A percentile compares a stretch with the other conserved stretches of the same genome.
phyloP scores from a whole-genome alignment of 768 basidiomycete genomes.

The Lactarius psammicola region DNA sequence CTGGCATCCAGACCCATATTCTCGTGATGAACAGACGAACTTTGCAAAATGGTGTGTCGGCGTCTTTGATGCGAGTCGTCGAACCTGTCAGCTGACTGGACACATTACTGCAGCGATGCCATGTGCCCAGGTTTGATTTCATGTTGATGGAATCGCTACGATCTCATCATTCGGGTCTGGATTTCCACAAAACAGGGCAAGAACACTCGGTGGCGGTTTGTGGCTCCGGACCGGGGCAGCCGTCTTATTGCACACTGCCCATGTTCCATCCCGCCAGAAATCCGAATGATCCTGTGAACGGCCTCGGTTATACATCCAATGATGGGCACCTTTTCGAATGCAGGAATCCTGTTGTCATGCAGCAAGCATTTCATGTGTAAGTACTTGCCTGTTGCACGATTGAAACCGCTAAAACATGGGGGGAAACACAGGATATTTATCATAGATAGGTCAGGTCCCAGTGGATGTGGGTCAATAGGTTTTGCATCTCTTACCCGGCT shows the following conservation, averaged over 20 bases:
- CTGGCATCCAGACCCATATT: slow-evolving; percentile 50
- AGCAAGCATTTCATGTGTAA: slow-evolving; percentile 18
- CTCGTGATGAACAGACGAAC: slow-evolving; percentile 31
- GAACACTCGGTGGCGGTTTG: slow-evolving; percentile 42
- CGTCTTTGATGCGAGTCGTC: not conserved
- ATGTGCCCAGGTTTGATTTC: slow-evolving; percentile 47
- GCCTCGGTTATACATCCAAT: slow-evolving; percentile 48
- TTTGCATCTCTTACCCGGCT: not conserved
- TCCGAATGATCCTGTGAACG: slow-evolving; percentile 33
- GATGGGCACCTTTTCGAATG: slow-evolving; percentile 54
- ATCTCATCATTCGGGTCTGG: no score
- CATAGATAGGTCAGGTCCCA: no score
- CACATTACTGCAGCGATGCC: slow-evolving; percentile 39
- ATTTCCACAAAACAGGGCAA: slow-evolving; percentile 37
- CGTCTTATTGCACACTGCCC: slow-evolving; percentile 54
- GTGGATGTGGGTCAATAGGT: not conserved
- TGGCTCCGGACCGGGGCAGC: slow-evolving; percentile 38
- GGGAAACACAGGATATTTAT: no score
- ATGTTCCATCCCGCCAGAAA: slow-evolving; percentile 47
- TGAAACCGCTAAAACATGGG: no score
- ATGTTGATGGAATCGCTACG: not conserved
- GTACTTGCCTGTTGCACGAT: no score
- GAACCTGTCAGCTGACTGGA: not conserved
- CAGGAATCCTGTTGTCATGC: slow-evolving; percentile 50
- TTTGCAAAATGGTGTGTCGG: slow-evolving; percentile 51